phyloP scores from a whole-genome alignment of 805 yeast species.

The Candida ulmi region DNA sequence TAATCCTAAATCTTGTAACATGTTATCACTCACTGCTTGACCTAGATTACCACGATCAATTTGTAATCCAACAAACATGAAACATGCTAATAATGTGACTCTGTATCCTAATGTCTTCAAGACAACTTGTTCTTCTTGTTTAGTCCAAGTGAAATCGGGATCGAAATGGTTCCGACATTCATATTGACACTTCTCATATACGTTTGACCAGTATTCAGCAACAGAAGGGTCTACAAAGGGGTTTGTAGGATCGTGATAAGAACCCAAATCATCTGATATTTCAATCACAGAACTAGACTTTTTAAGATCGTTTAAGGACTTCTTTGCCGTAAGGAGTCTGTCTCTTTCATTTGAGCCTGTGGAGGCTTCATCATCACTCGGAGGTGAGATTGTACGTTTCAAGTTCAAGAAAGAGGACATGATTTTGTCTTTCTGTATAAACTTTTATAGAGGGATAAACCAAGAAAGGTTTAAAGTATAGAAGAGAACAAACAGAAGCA shows the following conservation, averaged over 20 bases:
- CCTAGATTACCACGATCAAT: slow-evolving; percentile 51
- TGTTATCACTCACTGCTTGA: slow-evolving; percentile 54
- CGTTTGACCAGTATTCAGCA: slow-evolving; percentile 36
- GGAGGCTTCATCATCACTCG: background rate
- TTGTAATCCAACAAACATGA: slow-evolving; percentile 53
- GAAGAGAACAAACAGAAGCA: too few species aligned
- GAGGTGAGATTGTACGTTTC: background rate
- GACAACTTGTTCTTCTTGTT: slow-evolving; percentile 42
- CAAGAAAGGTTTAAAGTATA: too few species aligned
- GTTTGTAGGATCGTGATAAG: background rate
- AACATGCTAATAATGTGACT: slow-evolving; percentile 50
- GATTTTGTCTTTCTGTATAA: too few species aligned
- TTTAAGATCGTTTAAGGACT: background rate
- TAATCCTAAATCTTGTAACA: slow-evolving; percentile 45
- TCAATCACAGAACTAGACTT: background rate
- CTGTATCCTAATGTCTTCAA: slow-evolving; percentile 46
- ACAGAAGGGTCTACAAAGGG: slow-evolving; percentile 34
- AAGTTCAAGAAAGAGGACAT: background rate
- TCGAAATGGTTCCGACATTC: slow-evolving; percentile 52
- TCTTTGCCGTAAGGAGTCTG: background rate
- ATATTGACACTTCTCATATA: slow-evolving; percentile 45
- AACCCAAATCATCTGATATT: background rate
- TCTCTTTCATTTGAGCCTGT: background rate
- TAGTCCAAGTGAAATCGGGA: slow-evolving; percentile 49
- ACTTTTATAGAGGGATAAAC: too few species aligned